Percentiles rank a stretch among this genome's conserved stretches.
phyloP scores from a whole-genome alignment of 2,329 filamentous ascomycete species.

The Beauveria bassiana region DNA sequence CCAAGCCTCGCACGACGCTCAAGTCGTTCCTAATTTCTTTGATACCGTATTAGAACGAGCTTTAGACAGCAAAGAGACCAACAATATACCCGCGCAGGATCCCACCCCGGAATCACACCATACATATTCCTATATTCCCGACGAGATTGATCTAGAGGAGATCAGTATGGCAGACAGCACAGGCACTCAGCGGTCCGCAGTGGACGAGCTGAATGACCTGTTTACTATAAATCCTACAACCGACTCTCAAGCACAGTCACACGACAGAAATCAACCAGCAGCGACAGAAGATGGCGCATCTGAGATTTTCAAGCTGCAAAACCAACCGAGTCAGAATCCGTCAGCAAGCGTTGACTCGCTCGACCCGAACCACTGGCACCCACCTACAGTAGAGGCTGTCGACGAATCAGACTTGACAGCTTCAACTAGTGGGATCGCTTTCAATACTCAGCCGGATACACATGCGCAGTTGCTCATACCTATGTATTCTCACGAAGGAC shows the following conservation, averaged over 20 bases:
- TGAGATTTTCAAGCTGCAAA: not conserved
- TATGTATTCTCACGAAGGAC: not conserved
- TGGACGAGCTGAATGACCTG: conserved; percentile 11
- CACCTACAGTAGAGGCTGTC: not conserved
- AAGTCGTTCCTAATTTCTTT: conserved; percentile 17
- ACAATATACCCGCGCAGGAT: not conserved
- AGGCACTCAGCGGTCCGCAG: conserved; percentile 6
- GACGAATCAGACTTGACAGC: not conserved
- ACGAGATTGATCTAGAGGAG: not conserved
- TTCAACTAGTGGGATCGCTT: not conserved
- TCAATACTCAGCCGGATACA: not conserved
- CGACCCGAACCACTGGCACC: conserved; percentile 5
- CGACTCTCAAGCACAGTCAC: not conserved
- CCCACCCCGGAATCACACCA: not conserved
- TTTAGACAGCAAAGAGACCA: conserved; percentile 13
- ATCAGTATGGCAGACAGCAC: not conserved
- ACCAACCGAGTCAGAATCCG: not conserved
- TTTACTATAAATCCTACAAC: not conserved
- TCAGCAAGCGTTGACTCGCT: not conserved
- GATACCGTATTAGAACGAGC: conserved; percentile 13
- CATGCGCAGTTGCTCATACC: not conserved
- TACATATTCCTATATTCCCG: not conserved
- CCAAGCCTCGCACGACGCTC: conserved; percentile 21
- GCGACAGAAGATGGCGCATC: not conserved
- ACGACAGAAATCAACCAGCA: not conserved